phyloP scores from a whole-genome alignment of 2,329 filamentous ascomycete genomes.

The Tolypocladium tropicale region DNA sequence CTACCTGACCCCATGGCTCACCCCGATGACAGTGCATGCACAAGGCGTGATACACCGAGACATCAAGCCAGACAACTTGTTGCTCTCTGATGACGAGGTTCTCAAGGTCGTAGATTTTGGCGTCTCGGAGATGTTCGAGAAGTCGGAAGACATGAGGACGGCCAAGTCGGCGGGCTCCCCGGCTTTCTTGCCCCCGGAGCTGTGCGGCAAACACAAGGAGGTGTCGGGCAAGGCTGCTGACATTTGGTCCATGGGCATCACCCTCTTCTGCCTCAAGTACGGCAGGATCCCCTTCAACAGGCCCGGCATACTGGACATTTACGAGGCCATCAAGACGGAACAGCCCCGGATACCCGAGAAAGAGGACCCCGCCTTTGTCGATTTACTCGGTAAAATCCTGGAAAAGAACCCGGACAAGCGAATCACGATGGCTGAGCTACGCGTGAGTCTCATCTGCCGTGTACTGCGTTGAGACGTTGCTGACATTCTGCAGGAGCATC shows the following conservation, averaged over 20 bases:
- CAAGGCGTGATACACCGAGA: slow-evolving; percentile 94
- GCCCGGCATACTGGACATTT: slow-evolving; percentile 71
- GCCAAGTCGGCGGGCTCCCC: slow-evolving; percentile 91
- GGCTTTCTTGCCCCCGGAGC: slow-evolving; percentile 85
- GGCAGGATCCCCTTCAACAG: slow-evolving; percentile 81
- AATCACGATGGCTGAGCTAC: slow-evolving; percentile 71
- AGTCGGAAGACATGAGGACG: slow-evolving; percentile 73
- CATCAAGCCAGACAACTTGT: slow-evolving; percentile 94
- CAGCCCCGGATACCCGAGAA: slow-evolving; percentile 50
- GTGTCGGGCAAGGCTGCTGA: slow-evolving; percentile 85
- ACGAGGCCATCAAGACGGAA: slow-evolving; percentile 75
- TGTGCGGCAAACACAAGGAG: slow-evolving; percentile 79
- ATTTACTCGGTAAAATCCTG: slow-evolving; percentile 64
- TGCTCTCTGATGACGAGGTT: slow-evolving; percentile 84
- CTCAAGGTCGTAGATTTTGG: slow-evolving; percentile 97
- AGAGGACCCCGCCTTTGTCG: slow-evolving; percentile 57
- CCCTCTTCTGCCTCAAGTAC: slow-evolving; percentile 84
- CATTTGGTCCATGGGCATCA: slow-evolving; percentile 98
- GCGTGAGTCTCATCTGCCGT: slow-evolving; percentile 46
- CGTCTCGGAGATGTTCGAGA: slow-evolving; percentile 98
- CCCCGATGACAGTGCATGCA: slow-evolving; percentile 56
- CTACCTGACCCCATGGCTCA: slow-evolving; percentile 2
- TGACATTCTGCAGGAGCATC: slow-evolving; percentile 57
- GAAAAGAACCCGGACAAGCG: slow-evolving; percentile 78
- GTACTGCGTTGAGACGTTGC: neutral